Evolutionary conservation across 331 rosid genomes (phyloP), one percentile per base, ranked within the genome.

Genomic region (Quercus phellos): DNA sequence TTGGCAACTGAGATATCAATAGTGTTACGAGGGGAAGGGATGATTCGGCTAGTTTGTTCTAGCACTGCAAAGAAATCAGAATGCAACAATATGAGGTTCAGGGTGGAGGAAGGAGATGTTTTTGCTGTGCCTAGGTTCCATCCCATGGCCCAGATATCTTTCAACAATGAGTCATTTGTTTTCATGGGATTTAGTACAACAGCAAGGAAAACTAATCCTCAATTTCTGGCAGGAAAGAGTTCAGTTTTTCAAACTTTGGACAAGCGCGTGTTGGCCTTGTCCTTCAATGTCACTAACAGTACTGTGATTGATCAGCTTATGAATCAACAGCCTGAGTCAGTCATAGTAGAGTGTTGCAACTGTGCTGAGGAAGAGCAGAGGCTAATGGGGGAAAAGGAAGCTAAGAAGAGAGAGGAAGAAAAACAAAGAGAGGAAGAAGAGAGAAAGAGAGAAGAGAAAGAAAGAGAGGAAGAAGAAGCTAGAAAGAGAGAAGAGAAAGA

Each of bases 121-220:
- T 92, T 95, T 79, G 76, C 81, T 21, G 96, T 93, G 56, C 86
- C 92, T 3, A 95, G 85, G 92, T 91, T 87, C 74, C 92, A 89
- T 79, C 87, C 97, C 56, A 91, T 95, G 99, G 97, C 93, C 78
- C 99, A 92, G 76, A 88, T 95, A 87, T 88, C 97, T 27, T 95
- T 83, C 78, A 82, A 82, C 78, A 85, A 90, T 4, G 90, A 78
- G 13, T 81, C 97, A 1, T 78, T 95, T 30, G 97, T 86, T 64
- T 93, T 95, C 70, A 58, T 93, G 78, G 99, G 99, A 18, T 90
- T 95, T 78, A 90, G 89, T 81, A 92, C 98, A 21, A 78, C 91
- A 53, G 69, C 76, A 16, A 76, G 78, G 78, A 53, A 29, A 16
- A 90, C 81, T 16, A 17, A 80, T 54, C 94, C 98, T 61, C 98